Conservation (phyloP, 2,329 filamentous ascomycete species). For the Aspergillus cejpii region DNA sequence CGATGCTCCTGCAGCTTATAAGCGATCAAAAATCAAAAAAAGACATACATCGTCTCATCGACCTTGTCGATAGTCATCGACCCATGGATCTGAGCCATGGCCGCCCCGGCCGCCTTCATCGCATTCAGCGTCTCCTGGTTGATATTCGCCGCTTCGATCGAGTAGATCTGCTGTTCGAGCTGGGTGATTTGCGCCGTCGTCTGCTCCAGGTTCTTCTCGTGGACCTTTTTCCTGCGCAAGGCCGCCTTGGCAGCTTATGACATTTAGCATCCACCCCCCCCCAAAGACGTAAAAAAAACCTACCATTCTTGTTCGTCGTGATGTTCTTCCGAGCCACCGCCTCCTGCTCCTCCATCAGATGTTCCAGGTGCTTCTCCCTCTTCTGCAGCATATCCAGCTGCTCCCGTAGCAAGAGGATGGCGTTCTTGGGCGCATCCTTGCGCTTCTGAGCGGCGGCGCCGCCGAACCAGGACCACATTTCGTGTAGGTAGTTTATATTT, state of each 20-base stretch:
- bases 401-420: constrained; percentile 77
- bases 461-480: constrained; percentile 85
- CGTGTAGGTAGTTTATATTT: constrained; percentile 13
- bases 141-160: constrained; percentile 97
- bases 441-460: constrained; percentile 72
- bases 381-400: constrained; percentile 98
- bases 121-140: constrained; percentile 92
- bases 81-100: constrained; percentile 90
- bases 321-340: constrained; percentile 82
- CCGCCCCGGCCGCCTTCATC: constrained; percentile 83
- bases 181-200: constrained; percentile 84
- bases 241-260: constrained; percentile 85
- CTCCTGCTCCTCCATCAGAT: constrained; percentile 90
- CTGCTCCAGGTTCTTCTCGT: constrained; percentile 86
- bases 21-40: constrained; percentile 1
- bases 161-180: constrained; percentile 89
- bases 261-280: constrained; percentile 1
- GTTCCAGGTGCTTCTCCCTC: constrained; percentile 82
- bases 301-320: constrained; percentile 83
- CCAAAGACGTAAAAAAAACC: background rate
- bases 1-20: background rate
- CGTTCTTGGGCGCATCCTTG: constrained; percentile 94
- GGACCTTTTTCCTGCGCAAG: constrained; percentile 86
- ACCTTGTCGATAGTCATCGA: constrained; percentile 91
- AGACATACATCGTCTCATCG: constrained; percentile 80